A percentile compares a stretch with the other conserved stretches of the same genome.
phyloP scores from a whole-genome alignment of 441 rosid species.

The Sinapis alba region DNA sequence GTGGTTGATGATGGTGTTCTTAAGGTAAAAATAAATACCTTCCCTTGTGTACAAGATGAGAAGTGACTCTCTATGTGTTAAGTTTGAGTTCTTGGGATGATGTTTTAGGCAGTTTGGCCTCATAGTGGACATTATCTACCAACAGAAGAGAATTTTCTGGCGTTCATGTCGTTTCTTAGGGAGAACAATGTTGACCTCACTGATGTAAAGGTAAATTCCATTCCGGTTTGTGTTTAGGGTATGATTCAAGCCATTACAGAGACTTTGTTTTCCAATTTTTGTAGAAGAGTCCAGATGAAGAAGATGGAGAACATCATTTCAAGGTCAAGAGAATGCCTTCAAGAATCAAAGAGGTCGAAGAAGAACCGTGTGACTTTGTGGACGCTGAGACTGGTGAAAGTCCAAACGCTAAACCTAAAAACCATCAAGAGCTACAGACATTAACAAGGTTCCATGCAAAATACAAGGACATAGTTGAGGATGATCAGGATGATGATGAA shows the following conservation, averaged over 20 bases:
- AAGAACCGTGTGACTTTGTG: slow-evolving; percentile 38
- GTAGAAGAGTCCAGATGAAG: slow-evolving; percentile 71
- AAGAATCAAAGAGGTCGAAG: slow-evolving; percentile 37
- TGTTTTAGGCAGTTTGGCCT: slow-evolving; percentile 68
- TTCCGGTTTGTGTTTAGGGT: neutral
- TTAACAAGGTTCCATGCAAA: slow-evolving; percentile 42
- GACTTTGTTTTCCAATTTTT: slow-evolving; percentile 1
- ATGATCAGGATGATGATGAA: slow-evolving; percentile 28
- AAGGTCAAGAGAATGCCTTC: slow-evolving; percentile 36
- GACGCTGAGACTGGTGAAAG: slow-evolving; percentile 32
- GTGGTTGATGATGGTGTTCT: slow-evolving; percentile 54
- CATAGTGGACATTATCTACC: slow-evolving; percentile 83
- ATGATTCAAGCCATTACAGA: slow-evolving; percentile 14
- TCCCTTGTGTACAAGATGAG: slow-evolving; percentile 4
- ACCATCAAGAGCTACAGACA: slow-evolving; percentile 38
- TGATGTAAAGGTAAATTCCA: slow-evolving; percentile 53
- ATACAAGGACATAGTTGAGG: slow-evolving; percentile 28
- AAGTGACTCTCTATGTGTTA: slow-evolving; percentile 8
- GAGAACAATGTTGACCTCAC: slow-evolving; percentile 60
- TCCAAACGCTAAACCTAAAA: slow-evolving; percentile 29
- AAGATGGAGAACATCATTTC: slow-evolving; percentile 48
- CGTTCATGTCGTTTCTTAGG: slow-evolving; percentile 54
- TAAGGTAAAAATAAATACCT: slow-evolving; percentile 42
- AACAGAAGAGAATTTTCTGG: slow-evolving; percentile 71
- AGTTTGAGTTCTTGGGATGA: slow-evolving; percentile 32